Evolutionary conservation across 768 basidiomycete genomes (phyloP).

Genomic region (Trametes punicea): DNA sequence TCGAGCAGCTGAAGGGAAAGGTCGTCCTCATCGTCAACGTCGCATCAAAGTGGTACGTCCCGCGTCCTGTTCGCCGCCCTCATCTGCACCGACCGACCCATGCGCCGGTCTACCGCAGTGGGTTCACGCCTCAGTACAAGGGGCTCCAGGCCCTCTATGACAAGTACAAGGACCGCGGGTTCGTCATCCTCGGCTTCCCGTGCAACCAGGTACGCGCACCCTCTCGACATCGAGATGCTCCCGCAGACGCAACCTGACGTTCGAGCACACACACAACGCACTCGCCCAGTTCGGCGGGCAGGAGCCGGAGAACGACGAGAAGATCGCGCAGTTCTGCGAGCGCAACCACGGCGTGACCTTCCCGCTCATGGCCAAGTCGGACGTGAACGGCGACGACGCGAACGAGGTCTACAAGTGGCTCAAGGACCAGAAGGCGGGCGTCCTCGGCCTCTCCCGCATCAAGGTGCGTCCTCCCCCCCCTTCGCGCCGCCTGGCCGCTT

Average conservation of each 20-base stretch:
- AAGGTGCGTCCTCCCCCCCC: constrained; percentile 46
- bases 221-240: too few relatives aligned
- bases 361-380: constrained; percentile 88
- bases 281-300: constrained; percentile 70
- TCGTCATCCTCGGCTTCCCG: constrained; percentile 87
- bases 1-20: constrained; percentile 71
- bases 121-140: constrained; percentile 81
- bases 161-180: constrained; percentile 72
- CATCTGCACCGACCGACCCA: background rate
- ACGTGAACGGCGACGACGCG: constrained; percentile 84
- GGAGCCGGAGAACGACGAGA: constrained; percentile 79
- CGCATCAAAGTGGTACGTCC: constrained; percentile 68
- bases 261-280: background rate
- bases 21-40: constrained; percentile 76
- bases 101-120: constrained; percentile 39
- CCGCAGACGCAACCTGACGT: too few relatives aligned
- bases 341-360: constrained; percentile 87
- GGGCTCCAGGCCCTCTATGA: constrained; percentile 80
- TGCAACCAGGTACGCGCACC: constrained; percentile 66
- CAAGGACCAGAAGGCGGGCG: constrained; percentile 72
- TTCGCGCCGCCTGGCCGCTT: background rate
- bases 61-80: background rate
- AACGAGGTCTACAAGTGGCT: constrained; percentile 86
- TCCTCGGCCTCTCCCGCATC: constrained; percentile 68
- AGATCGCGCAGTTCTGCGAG: constrained; percentile 70